These are phyloP conservation scores for Wickerhamomyces alni DNA, from an alignment of 805 yeast genomes.

Conservation along the genomic window DNA sequence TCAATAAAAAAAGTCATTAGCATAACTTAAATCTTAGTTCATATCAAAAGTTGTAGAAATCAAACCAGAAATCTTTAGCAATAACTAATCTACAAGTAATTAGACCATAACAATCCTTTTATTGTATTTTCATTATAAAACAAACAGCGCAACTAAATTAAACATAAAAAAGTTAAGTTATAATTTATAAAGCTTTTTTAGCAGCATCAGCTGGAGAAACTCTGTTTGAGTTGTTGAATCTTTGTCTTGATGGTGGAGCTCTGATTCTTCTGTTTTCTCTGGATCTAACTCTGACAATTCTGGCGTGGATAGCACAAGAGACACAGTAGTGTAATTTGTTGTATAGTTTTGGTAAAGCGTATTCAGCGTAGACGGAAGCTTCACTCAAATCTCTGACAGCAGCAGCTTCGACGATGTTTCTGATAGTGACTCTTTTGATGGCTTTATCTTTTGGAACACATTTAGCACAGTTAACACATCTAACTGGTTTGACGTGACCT, in stretches of 20 bases:
- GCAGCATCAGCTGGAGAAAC: slow-evolving; percentile 98
- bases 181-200: slow-evolving; percentile 67
- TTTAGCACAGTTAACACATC: slow-evolving; percentile 99
- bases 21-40: too few species aligned
- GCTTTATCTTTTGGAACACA: slow-evolving; percentile 99
- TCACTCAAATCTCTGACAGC: slow-evolving; percentile 99
- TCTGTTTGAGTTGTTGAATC: slow-evolving; percentile 95
- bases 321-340: slow-evolving; percentile 99
- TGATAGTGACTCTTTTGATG: slow-evolving; percentile 99
- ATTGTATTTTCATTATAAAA: slow-evolving; percentile 1
- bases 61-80: too few species aligned
- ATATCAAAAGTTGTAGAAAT: too few species aligned
- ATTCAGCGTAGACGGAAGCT: slow-evolving; percentile 98
- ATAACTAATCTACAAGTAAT: not conserved
- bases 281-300: slow-evolving; percentile 99
- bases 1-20: too few species aligned
- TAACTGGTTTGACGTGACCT: slow-evolving; percentile 99
- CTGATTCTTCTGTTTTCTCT: slow-evolving; percentile 98
- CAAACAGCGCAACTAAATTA: not conserved
- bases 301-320: slow-evolving; percentile 99
- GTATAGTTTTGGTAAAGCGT: slow-evolving; percentile 99
- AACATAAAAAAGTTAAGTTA: slow-evolving; percentile 6
- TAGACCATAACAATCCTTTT: slow-evolving; percentile 1
- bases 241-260: slow-evolving; percentile 98
- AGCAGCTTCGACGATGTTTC: slow-evolving; percentile 99